phyloP scores from a whole-genome alignment of 176 grass and related monocot species.

The Puya raimondii region DNA sequence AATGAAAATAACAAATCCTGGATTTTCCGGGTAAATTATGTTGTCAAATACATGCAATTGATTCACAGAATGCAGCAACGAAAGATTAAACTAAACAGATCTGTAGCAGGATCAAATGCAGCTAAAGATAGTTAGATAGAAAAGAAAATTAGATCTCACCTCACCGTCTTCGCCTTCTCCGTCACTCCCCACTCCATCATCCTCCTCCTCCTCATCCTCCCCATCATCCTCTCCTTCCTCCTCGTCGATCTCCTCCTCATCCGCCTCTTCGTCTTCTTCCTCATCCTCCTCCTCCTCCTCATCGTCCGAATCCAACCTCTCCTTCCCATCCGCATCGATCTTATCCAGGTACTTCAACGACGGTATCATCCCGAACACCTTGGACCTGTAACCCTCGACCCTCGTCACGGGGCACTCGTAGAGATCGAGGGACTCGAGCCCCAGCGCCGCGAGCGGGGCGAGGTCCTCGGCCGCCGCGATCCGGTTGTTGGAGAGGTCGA shows the following conservation, averaged over 20 bases:
- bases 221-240: neutral
- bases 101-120: neutral
- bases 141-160: neutral
- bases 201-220: conserved; percentile 1
- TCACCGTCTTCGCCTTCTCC: conserved; percentile 20
- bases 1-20: neutral
- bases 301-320: conserved; percentile 33
- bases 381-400: conserved; percentile 38
- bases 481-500: conserved; percentile 64
- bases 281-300: conserved; percentile 54
- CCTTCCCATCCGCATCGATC: conserved; percentile 46
- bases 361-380: conserved; percentile 36
- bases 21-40: too few relatives aligned
- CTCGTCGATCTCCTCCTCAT: neutral
- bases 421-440: conserved; percentile 36
- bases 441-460: conserved; percentile 27
- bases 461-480: conserved; percentile 41
- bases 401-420: conserved; percentile 62
- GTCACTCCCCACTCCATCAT: conserved; percentile 3
- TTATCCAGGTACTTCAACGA: conserved; percentile 51
- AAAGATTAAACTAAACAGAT: neutral
- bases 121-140: neutral
- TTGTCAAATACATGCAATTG: too few relatives aligned
- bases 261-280: conserved; percentile 20
- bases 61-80: neutral